These are phyloP conservation scores for Backusella liffmaniae DNA, from an alignment of 192 early-diverging fungal species.

Conservation along the genomic window DNA sequence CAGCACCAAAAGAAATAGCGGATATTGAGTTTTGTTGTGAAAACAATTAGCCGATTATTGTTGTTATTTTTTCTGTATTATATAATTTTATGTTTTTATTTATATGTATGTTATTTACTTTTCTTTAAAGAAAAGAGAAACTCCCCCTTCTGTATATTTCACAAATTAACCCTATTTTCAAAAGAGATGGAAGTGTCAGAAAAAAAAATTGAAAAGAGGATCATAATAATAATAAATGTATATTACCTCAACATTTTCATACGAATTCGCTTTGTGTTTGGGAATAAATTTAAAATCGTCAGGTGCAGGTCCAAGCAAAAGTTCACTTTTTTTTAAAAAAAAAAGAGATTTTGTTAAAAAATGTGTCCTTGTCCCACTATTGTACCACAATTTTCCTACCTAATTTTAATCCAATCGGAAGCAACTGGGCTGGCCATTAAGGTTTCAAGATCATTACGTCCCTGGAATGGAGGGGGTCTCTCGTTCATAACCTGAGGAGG, in stretches of 20 bases:
- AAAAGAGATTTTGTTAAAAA: background rate
- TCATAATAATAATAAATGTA: background rate
- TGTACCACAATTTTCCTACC: slow-evolving; percentile 19
- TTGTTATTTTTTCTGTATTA: slow-evolving; percentile 4
- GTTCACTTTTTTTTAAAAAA: slow-evolving; percentile 55
- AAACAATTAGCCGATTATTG: slow-evolving; percentile 16
- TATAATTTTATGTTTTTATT: slow-evolving; percentile 4
- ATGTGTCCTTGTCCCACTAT: background rate
- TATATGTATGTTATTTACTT: background rate
- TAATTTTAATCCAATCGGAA: slow-evolving; percentile 90
- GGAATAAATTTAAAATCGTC: slow-evolving; percentile 88
- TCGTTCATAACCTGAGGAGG: slow-evolving; percentile 91
- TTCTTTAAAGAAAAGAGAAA: background rate
- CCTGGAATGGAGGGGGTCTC: slow-evolving; percentile 83
- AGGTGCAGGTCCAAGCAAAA: slow-evolving; percentile 84
- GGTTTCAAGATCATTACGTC: slow-evolving; percentile 93
- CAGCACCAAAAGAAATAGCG: slow-evolving; percentile 81
- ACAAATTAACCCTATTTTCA: background rate
- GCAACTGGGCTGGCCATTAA: slow-evolving; percentile 83
- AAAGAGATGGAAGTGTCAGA: background rate
- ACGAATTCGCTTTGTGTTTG: slow-evolving; percentile 90
- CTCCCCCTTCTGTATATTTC: background rate
- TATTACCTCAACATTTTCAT: slow-evolving; percentile 12
- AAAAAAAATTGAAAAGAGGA: background rate
- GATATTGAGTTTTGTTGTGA: slow-evolving; percentile 69